Conservation (phyloP, 805 yeast species). For the Candida montana region DNA sequence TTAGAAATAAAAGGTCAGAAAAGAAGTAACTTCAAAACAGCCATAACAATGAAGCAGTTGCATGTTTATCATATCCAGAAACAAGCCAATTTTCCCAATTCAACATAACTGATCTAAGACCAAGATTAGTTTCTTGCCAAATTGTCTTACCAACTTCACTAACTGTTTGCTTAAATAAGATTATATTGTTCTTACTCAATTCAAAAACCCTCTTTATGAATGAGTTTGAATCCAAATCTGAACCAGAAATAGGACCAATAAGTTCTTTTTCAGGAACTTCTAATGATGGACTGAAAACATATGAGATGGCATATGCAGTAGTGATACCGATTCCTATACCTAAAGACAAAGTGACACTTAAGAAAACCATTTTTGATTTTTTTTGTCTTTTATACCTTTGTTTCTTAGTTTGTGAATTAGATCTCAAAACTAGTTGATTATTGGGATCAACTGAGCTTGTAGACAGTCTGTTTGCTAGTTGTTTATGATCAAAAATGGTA, state of each 20-base stretch:
- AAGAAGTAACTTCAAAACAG: conserved; percentile 4
- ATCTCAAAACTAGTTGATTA: conserved; percentile 1
- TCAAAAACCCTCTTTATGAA: neutral
- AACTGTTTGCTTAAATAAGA: conserved; percentile 8
- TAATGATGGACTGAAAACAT: neutral
- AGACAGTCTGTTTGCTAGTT: neutral
- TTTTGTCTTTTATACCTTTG: conserved; percentile 7
- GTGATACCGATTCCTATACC: conserved; percentile 25
- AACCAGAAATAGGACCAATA: neutral
- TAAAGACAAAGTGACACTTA: conserved; percentile 17
- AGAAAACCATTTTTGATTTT: conserved; percentile 8
- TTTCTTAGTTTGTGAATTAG: conserved; percentile 15
- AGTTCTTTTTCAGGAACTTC: neutral
- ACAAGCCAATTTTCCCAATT: conserved; percentile 10
- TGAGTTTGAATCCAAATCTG: neutral
- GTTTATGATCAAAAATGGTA: neutral
- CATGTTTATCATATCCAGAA: conserved; percentile 2
- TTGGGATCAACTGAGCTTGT: neutral
- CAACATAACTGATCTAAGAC: neutral
- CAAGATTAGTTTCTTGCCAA: conserved; percentile 8
- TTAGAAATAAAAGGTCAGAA: too few species aligned
- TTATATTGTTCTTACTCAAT: conserved; percentile 1
- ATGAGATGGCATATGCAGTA: conserved; percentile 13
- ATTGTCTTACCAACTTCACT: conserved; percentile 8
- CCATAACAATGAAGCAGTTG: conserved; percentile 13